Evolutionary conservation across 352 stramenopile genomes (phyloP).

Genomic region (Globisporangium cystogenes): DNA sequence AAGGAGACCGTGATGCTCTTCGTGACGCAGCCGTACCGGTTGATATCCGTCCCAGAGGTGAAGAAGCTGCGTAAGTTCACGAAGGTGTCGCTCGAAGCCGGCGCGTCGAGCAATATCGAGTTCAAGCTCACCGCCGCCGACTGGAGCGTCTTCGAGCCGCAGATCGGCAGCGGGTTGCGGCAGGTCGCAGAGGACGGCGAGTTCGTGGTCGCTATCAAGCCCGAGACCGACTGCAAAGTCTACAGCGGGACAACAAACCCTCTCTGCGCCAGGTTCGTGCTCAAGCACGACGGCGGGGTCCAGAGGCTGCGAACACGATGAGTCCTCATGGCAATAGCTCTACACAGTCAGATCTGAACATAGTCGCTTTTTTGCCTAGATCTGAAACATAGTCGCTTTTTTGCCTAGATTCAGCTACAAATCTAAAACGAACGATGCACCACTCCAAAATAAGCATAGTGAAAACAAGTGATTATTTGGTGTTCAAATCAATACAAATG

Average conservation of each 20-base stretch:
- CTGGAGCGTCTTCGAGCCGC: conserved; percentile 41
- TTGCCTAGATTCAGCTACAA: too few relatives aligned
- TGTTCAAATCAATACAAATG: too few relatives aligned
- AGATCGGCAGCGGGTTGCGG: conserved; percentile 50
- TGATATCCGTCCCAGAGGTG: conserved; percentile 32
- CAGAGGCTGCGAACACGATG: too few relatives aligned
- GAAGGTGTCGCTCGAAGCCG: conserved; percentile 21
- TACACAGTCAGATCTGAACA: too few relatives aligned
- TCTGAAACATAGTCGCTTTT: too few relatives aligned
- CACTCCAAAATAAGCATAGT: too few relatives aligned
- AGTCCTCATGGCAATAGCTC: too few relatives aligned
- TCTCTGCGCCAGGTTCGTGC: too few relatives aligned
- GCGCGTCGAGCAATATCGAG: conserved; percentile 17
- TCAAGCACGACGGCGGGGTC: too few relatives aligned
- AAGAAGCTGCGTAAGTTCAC: conserved; percentile 50
- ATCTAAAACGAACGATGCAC: too few relatives aligned
- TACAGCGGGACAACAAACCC: conserved; percentile 12
- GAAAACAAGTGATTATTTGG: too few relatives aligned
- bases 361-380: too few relatives aligned
- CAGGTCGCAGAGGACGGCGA: conserved; percentile 39
- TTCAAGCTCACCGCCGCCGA: conserved; percentile 32
- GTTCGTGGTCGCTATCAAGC: conserved; percentile 52
- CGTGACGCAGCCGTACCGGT: conserved; percentile 30
- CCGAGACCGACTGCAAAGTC: conserved; percentile 44
- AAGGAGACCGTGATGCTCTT: conserved; percentile 82